These are phyloP conservation scores for Beauveria medogensis DNA, from an alignment of 2,329 filamentous ascomycete species.

Conservation along the genomic window DNA sequence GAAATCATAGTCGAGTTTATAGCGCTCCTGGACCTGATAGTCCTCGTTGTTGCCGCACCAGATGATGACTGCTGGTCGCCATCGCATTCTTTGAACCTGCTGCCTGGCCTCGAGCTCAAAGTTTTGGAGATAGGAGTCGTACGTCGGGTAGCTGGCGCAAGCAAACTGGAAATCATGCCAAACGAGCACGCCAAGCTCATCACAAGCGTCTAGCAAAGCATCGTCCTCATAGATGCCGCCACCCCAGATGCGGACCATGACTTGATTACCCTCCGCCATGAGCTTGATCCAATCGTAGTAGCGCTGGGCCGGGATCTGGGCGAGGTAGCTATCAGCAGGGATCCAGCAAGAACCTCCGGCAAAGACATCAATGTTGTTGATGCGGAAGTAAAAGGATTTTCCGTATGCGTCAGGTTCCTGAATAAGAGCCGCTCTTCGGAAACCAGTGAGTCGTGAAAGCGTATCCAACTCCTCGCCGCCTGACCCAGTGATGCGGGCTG, in stretches of 20 bases:
- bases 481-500: slow-evolving; percentile 40
- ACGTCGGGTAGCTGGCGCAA: slow-evolving; percentile 62
- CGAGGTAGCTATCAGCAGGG: slow-evolving; percentile 65
- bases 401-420: slow-evolving; percentile 52
- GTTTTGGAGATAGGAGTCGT: slow-evolving; percentile 49
- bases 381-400: slow-evolving; percentile 64
- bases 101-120: slow-evolving; percentile 54
- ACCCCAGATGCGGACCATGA: slow-evolving; percentile 69
- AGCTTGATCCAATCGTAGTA: slow-evolving; percentile 64
- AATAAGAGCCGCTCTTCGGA: slow-evolving; percentile 51
- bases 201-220: slow-evolving; percentile 61
- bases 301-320: slow-evolving; percentile 51
- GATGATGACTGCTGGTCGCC: slow-evolving; percentile 60
- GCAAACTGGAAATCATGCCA: slow-evolving; percentile 79
- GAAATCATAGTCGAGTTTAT: slow-evolving; percentile 61
- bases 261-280: slow-evolving; percentile 63
- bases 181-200: slow-evolving; percentile 63
- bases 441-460: slow-evolving; percentile 51
- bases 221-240: slow-evolving; percentile 66
- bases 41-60: slow-evolving; percentile 75
- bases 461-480: slow-evolving; percentile 37
- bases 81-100: slow-evolving; percentile 49
- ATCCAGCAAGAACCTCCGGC: slow-evolving; percentile 75
- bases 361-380: slow-evolving; percentile 65
- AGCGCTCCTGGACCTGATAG: slow-evolving; percentile 67